Evolutionary conservation across 1,284 basidiomycete species (phyloP).

Genomic region (Sporisorium iseilematis-ciliati): DNA sequence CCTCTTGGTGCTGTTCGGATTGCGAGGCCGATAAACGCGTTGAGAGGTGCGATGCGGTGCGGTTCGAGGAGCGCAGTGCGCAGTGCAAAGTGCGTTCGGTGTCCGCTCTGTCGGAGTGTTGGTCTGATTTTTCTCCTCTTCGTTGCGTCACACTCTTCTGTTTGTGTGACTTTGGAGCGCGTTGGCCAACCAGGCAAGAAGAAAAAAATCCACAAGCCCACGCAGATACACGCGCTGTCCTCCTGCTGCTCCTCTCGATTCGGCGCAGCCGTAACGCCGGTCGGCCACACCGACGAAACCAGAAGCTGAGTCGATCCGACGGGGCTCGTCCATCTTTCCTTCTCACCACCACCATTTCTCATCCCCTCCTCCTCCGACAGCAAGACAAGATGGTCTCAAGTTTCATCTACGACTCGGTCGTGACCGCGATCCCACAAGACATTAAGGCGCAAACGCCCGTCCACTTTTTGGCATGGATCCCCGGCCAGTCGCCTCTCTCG

Average conservation of each 20-base stretch:
- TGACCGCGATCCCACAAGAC: constrained; percentile 37
- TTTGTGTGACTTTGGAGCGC: not conserved
- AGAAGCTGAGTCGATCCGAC: not conserved
- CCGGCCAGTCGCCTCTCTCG: constrained; percentile 61
- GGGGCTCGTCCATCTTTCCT: not conserved
- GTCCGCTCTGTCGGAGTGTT: constrained; percentile 5
- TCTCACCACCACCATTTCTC: constrained; percentile 22
- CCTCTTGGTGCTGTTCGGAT: not conserved
- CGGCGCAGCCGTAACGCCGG: not conserved
- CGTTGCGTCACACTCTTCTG: constrained; percentile 7
- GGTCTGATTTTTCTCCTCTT: not conserved
- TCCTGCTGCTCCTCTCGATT: not conserved
- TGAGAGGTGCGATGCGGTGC: not conserved
- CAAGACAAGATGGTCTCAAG: constrained; percentile 45
- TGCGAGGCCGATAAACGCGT: constrained; percentile 7
- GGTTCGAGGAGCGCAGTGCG: too few relatives aligned
- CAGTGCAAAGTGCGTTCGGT: not conserved
- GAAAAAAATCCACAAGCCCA: not conserved
- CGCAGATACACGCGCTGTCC: not conserved
- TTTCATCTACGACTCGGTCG: constrained; percentile 50
- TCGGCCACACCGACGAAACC: not conserved
- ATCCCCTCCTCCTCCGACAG: not conserved
- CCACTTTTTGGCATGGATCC: constrained; percentile 53
- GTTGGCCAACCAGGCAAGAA: not conserved
- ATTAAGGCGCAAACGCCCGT: constrained; percentile 40